These are phyloP conservation scores for Geranium rotundifolium DNA, from an alignment of 345 rosid genomes.

Conservation along the genomic window DNA sequence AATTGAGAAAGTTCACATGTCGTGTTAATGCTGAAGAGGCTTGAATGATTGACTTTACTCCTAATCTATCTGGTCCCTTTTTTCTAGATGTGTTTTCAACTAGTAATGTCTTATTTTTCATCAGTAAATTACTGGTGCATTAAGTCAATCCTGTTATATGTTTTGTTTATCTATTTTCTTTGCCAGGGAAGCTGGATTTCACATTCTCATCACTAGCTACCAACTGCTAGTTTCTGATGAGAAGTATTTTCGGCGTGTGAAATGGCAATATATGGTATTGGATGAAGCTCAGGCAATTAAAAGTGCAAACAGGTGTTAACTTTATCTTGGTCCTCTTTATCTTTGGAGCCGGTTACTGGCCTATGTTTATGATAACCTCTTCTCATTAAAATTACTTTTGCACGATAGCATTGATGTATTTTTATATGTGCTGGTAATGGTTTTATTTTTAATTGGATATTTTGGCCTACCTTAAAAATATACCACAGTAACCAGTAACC, in stretches of 20 bases:
- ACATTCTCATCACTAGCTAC: conserved; percentile 94
- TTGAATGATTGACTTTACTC: not conserved
- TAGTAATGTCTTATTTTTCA: not conserved
- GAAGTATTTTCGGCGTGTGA: conserved; percentile 91
- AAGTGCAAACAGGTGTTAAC: conserved; percentile 70
- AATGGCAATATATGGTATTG: conserved; percentile 99
- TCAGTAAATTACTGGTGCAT: not conserved
- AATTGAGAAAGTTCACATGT: not conserved
- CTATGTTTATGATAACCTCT: not conserved
- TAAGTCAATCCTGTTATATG: not conserved
- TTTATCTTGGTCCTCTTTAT: not conserved
- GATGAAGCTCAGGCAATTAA: conserved; percentile 99
- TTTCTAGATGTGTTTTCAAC: not conserved
- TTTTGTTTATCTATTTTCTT: conserved; percentile 2
- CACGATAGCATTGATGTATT: too few relatives aligned
- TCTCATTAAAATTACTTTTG: not conserved
- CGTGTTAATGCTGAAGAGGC: not conserved
- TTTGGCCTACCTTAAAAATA: too few relatives aligned
- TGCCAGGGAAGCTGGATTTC: conserved; percentile 95
- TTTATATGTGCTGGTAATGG: too few relatives aligned
- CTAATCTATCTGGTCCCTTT: not conserved
- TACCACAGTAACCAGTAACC: too few relatives aligned
- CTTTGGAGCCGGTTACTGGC: conserved; percentile 3
- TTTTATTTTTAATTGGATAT: too few relatives aligned
- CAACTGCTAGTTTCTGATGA: conserved; percentile 87